Base-by-base conservation (phyloP, 2,329 filamentous ascomycete species). In the Pseudogymnoascus pannorum region DNA sequence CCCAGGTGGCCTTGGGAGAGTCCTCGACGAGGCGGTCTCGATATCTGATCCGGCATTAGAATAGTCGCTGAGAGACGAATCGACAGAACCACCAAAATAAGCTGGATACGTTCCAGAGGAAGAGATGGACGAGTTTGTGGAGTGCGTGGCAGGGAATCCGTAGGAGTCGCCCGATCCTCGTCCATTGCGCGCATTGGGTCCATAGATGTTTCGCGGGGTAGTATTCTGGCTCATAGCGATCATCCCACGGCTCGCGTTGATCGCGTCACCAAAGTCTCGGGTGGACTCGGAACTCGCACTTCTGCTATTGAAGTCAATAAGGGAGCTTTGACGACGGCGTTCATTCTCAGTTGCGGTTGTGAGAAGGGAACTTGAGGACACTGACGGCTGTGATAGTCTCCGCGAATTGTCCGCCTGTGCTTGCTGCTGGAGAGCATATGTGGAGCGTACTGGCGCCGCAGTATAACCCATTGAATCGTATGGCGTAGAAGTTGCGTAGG, bases 221-320 rank as follows among this genome's bases (percentile, higher is more conserved):
- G 92, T 96, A 70, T 97, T 92, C 76, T 97, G 92, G 81, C 91
- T 96, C 83, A 97, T 89, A 36, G 92, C 91, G 24, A 97, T 83
- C 90, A 97, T 97, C 68, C 92, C 91, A 64, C 94, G 89, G 73
- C 92, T 92, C 22, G 92, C 92, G 73, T 97, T 93, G 61, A 97
- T 85, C 26, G 91, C 91, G 72, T 97, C 93, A 67, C 88, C 90
- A 73, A 92, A 95, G 68, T 87, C 88, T 68, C 87, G 81, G 61
- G 81, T 79, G 58, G 75, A 71, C 74, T 79, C 86, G 72, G 76
- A 84, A 78, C 76, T 83, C 73, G 75, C 79, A 59, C 83, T 76
- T 73, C 85, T 82, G 76, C 82, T 81, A 66, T 72, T 69, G 73
- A 81, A 79, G 83, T 88, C 84, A 87, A 86, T 80, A 75, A 85